These are phyloP conservation scores for Plenodomus lindquistii DNA, from an alignment of 2,329 filamentous ascomycete species.

Conservation along the genomic window DNA sequence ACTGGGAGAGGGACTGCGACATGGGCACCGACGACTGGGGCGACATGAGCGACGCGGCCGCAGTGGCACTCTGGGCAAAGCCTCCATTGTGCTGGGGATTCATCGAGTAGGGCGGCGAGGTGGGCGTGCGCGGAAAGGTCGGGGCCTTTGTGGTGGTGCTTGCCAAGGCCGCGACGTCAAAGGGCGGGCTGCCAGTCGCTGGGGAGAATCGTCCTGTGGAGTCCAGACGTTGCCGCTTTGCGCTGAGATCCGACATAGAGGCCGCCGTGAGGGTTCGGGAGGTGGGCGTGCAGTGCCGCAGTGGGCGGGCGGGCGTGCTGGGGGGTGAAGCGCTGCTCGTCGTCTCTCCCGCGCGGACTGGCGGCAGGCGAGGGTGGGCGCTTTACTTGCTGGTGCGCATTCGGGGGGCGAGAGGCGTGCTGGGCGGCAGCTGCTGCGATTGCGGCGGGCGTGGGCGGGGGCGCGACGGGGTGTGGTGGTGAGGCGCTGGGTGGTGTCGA, in stretches of 20 bases:
- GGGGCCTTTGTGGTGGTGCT: slow-evolving; percentile 46
- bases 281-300: slow-evolving; percentile 11
- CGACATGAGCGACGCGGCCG: slow-evolving; percentile 38
- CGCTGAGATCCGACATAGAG: slow-evolving; percentile 41
- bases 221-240: slow-evolving; percentile 47
- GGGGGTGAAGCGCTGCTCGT: slow-evolving; percentile 22
- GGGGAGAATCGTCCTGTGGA: slow-evolving; percentile 50
- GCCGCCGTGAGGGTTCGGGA: slow-evolving; percentile 7
- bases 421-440: slow-evolving; percentile 2
- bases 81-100: slow-evolving; percentile 48
- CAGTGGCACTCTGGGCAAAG: slow-evolving; percentile 31
- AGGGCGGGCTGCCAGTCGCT: slow-evolving; percentile 48
- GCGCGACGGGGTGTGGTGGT: slow-evolving; percentile 11
- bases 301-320: slow-evolving; percentile 25
- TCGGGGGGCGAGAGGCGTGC: slow-evolving; percentile 17
- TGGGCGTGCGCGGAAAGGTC: slow-evolving; percentile 53
- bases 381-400: slow-evolving; percentile 37
- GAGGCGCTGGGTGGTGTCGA: not conserved
- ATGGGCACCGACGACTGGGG: slow-evolving; percentile 50
- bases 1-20: slow-evolving; percentile 41
- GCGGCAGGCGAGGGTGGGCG: slow-evolving; percentile 9
- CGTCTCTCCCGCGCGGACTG: not conserved
- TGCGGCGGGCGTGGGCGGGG: slow-evolving; percentile 5
- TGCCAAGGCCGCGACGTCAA: slow-evolving; percentile 45
- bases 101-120: slow-evolving; percentile 53